Conservation (phyloP, 1,139 yeast species). For the Sugiyamaella japonica region DNA sequence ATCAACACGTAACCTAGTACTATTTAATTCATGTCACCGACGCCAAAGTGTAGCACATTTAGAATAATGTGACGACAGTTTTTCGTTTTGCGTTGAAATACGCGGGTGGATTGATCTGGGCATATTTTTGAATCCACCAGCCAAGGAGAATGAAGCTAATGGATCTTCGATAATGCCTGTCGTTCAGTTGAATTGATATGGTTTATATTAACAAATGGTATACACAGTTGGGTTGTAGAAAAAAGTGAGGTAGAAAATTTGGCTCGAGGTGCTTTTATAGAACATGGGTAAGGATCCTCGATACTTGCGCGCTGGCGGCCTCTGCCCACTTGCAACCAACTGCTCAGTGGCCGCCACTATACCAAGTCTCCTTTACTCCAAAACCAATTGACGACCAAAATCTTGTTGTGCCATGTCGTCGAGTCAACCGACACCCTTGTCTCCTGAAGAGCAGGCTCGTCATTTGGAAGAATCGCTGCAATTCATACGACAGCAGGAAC, state of each 20-base stretch:
- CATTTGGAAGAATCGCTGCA: conserved; percentile 53
- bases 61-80: background rate
- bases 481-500: conserved; percentile 68
- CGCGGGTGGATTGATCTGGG: conserved; percentile 18
- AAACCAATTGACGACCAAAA: background rate
- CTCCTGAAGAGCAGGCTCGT: conserved; percentile 30
- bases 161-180: conserved; percentile 24
- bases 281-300: background rate
- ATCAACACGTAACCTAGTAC: no score
- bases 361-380: background rate
- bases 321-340: background rate
- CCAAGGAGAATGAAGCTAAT: conserved; percentile 20
- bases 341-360: background rate
- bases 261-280: background rate
- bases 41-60: conserved; percentile 8
- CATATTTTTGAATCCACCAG: conserved; percentile 23
- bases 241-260: background rate
- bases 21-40: conserved; percentile 3
- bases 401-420: conserved; percentile 7
- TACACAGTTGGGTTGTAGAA: background rate
- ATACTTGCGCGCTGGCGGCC: conserved; percentile 2
- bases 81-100: conserved; percentile 11
- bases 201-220: background rate
- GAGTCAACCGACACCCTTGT: conserved; percentile 2
- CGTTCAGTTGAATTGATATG: background rate